Conservation (phyloP, 345 rosid species). For the Adansonia digitata region DNA sequence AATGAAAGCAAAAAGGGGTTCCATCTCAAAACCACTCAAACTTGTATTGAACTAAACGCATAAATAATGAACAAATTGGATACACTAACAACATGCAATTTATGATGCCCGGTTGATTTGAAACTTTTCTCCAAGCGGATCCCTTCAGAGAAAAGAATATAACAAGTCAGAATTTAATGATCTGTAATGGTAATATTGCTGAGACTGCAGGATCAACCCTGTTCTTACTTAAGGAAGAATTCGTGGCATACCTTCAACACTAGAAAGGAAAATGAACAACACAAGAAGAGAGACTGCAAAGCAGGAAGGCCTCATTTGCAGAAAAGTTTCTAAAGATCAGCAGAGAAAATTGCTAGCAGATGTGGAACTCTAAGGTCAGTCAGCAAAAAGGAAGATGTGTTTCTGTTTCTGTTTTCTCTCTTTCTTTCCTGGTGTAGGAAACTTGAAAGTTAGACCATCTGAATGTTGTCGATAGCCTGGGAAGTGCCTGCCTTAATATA, state of each 20-base stretch:
- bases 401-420: not conserved
- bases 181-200: not conserved
- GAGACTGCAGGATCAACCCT: not conserved
- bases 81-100: constrained; percentile 7
- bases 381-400: not conserved
- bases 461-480: not conserved
- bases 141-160: not conserved
- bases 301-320: constrained; percentile 9
- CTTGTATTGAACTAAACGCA: not conserved
- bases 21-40: too few relatives aligned
- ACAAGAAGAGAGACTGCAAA: constrained; percentile 8
- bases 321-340: not conserved
- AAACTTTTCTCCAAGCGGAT: constrained; percentile 6
- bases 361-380: not conserved
- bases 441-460: not conserved
- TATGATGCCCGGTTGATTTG: not conserved
- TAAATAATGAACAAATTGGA: not conserved
- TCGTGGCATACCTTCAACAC: constrained; percentile 3
- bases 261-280: constrained; percentile 3
- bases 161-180: not conserved
- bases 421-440: not conserved
- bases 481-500: constrained; percentile 6
- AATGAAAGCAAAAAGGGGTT: not conserved
- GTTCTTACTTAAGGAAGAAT: not conserved
- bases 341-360: not conserved